Conservation (phyloP, 306 rosid genomes). For the Quercus robur region DNA sequence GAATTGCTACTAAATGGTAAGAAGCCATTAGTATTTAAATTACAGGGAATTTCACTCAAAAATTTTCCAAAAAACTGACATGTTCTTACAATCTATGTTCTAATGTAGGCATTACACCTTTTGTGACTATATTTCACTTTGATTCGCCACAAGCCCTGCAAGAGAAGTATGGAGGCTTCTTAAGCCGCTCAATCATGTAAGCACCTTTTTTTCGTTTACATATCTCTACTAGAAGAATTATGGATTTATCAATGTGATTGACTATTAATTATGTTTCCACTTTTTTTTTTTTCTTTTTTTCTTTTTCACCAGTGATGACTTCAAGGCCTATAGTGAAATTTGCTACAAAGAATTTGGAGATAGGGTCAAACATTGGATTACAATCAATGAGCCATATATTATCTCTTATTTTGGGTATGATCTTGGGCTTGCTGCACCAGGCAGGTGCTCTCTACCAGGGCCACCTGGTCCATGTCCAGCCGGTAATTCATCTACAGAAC, state of each 20-base stretch:
- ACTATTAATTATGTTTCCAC: neutral
- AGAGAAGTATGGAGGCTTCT: slow-evolving; percentile 9
- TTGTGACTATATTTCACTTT: slow-evolving; percentile 20
- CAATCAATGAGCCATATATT: slow-evolving; percentile 34
- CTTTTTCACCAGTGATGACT: slow-evolving; percentile 24
- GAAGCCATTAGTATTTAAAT: neutral
- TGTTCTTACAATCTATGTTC: neutral
- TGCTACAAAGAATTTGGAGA: slow-evolving; percentile 38
- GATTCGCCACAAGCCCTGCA: slow-evolving; percentile 16
- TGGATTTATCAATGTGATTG: no score
- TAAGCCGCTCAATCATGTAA: slow-evolving; percentile 35
- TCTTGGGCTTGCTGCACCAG: slow-evolving; percentile 22
- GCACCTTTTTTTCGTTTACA: neutral
- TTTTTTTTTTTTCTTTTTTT: neutral
- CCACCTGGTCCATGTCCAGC: slow-evolving; percentile 4
- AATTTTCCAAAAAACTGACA: neutral
- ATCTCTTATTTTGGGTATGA: slow-evolving; percentile 21
- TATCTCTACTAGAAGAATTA: no score
- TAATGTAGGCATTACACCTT: slow-evolving; percentile 25
- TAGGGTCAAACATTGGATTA: slow-evolving; percentile 42
- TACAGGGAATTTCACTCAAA: no score
- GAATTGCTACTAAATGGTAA: slow-evolving; percentile 13
- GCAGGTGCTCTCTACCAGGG: slow-evolving; percentile 14
- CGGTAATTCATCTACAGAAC: slow-evolving; percentile 25
- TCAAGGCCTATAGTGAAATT: slow-evolving; percentile 33